Evolutionary conservation across 2,329 filamentous ascomycete genomes (phyloP), one percentile per base, ranked within the genome.

Genomic region (Tothia fuscella): DNA sequence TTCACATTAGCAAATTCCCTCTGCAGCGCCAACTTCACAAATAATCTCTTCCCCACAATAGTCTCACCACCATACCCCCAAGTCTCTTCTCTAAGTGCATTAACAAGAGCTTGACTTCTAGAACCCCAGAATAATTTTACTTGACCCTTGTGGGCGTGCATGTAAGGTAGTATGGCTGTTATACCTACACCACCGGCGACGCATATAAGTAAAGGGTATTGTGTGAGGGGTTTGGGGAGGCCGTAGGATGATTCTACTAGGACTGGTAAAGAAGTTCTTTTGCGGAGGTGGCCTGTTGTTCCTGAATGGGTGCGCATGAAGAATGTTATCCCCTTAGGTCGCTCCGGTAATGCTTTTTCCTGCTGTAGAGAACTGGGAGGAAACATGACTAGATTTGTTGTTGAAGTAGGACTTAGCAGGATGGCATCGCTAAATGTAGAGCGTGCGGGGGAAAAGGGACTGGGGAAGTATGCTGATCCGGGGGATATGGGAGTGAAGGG

Each of bases 151-250:
- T 41, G 26, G 12, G 45, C 42, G 4, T 43, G 29, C 3, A 60
- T 32, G 37, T 53, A 64, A 2, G 63, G 57, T 3, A 70, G 46
- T 5, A 67, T 34, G 3, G 54, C 62, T 0, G 66, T 68, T 49
- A 70, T 64, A 22, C 66, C 67, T 20, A 70, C 66, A 5, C 66
- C 67, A 13, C 68, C 67, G 1, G 52, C 60, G 36, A 70, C 56
- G 2, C 48, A 48, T 10, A 44, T 48, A 5, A 55, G 51, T 3
- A 63, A 44, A 7, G 29, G 30, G 4, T 46, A 42, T 0, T 31
- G 20, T 10, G 49, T 51, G 3, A 53, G 50, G 46, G 52, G 60
- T 46, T 56, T 58, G 2, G 51, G 50, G 14, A 21, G 28, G 7
- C 21, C 19, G 50, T 70, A 68, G 0, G 64, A 60, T 2, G 62